Base-by-base conservation (phyloP, 2,329 filamentous ascomycete species). In the Falciphora oryzae region DNA sequence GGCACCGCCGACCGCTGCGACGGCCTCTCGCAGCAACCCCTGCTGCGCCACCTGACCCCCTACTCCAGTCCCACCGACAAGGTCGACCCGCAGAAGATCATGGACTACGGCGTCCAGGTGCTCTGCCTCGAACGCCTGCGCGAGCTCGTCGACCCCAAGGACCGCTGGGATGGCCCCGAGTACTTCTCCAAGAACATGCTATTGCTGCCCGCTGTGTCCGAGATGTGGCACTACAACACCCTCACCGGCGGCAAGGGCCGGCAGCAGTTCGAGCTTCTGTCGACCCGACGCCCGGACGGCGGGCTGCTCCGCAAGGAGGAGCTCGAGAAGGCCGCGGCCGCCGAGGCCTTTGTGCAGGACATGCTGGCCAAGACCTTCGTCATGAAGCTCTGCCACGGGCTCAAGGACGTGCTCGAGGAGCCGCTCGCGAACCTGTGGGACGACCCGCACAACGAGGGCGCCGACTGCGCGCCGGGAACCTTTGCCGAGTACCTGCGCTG, bases 351-450 rank as follows among this genome's bases (percentile, higher is more conserved):
- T 25, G 66, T 68, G 50, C 32, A 65, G 8, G 60, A 61, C n/a
- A 53, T 68, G 29, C 57, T 66, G 64, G 38, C 18, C 18, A 65
- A 59, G 16, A 59, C 38, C 27, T 59, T 57, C 27, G 64, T 62
- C 32, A 60, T 61, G 62, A 68, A 61, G 62, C 50, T 65, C n/a
- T 59, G 65, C 27, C 57, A 63, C 29, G 63, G 65, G 10, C 57
- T 57, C 29, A 16, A 38, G 58, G 44, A 28, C 38, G 38, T 27
- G 27, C 28, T 32, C 13, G 25, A 27, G 18, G 32, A 60, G 61
- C 53, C 62, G 18, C 50, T 66, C 29, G 58, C 65, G 5, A 32
- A n/a, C 10, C 57, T 63, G 14, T 66, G 65, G 65, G 61, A 65
- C 31, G 35, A 22, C 22, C 44, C 32, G 56, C 2, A 63, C 4